Conservation (phyloP, 2,329 filamentous ascomycete genomes). For the Colletotrichum tamarilloi region DNA sequence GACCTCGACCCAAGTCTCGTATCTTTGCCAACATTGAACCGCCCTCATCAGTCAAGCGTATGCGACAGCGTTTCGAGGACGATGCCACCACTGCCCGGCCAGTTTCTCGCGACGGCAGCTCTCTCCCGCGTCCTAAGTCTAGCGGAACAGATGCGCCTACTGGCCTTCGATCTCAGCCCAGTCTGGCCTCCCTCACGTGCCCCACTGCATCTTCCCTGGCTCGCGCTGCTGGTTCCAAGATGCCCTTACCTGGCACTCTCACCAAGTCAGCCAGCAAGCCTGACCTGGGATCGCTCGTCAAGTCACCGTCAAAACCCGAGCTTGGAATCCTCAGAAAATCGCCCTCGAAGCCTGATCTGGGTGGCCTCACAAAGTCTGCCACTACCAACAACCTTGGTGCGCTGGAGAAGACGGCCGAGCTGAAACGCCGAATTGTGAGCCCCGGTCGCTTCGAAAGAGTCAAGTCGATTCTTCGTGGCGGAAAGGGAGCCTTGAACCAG, state of each 20-base stretch:
- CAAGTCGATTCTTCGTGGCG: constrained; percentile 66
- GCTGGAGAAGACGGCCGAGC: constrained; percentile 45
- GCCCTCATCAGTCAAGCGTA: constrained; percentile 71
- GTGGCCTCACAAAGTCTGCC: constrained; percentile 55
- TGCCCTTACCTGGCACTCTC: constrained; percentile 60
- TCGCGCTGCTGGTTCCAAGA: constrained; percentile 66
- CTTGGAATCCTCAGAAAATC: constrained; percentile 57
- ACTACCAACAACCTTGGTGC: constrained; percentile 58
- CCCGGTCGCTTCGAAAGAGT: constrained; percentile 65
- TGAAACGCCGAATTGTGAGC: constrained; percentile 54
- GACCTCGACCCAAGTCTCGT: constrained; percentile 20
- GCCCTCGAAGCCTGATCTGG: constrained; percentile 60
- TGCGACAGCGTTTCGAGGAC: constrained; percentile 74
- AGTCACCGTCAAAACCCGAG: constrained; percentile 64
- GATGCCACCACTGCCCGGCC: constrained; percentile 76
- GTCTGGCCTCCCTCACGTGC: constrained; percentile 72
- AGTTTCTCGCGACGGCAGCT: constrained; percentile 61
- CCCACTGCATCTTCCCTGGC: constrained; percentile 82
- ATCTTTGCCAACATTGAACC: constrained; percentile 41
- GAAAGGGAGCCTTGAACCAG: constrained; percentile 51
- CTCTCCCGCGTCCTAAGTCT: constrained; percentile 62
- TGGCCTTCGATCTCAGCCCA: constrained; percentile 57
- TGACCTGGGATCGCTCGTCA: constrained; percentile 39
- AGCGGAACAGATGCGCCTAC: constrained; percentile 49
- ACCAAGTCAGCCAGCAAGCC: constrained; percentile 36